Conservation (phyloP, 2,329 filamentous ascomycete genomes). For the Mycosphaerelloides madeirae region DNA sequence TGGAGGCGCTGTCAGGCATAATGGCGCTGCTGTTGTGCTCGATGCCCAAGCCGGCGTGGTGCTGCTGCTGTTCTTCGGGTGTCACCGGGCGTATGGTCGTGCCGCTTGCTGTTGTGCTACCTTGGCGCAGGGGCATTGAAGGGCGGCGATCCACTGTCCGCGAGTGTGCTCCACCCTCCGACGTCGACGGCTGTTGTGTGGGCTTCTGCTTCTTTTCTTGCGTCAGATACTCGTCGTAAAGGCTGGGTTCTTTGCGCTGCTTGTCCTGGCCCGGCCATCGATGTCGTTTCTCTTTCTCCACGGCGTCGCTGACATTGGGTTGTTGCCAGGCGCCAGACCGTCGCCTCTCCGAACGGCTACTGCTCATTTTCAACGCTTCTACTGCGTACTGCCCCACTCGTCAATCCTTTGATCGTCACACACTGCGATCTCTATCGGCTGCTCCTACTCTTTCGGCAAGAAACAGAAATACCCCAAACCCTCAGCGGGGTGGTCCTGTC, state of each 20-base stretch:
- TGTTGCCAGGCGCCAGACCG: conserved; percentile 20
- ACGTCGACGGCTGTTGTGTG: conserved; percentile 6
- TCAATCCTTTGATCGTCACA: background rate
- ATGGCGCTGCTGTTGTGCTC: conserved; percentile 15
- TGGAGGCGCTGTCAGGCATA: conserved; percentile 24
- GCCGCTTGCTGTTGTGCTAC: conserved; percentile 20
- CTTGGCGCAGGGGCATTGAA: conserved; percentile 19
- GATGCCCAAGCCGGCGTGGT: conserved; percentile 11
- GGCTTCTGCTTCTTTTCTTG: conserved; percentile 13
- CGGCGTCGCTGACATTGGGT: conserved; percentile 2
- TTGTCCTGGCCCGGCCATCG: conserved; percentile 18
- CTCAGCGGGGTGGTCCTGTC: conserved; percentile 1
- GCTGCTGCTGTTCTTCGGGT: conserved; percentile 47
- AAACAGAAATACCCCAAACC: background rate
- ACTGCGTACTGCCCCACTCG: background rate
- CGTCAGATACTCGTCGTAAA: conserved; percentile 31
- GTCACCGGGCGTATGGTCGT: conserved; percentile 60
- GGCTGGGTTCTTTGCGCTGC: conserved; percentile 26
- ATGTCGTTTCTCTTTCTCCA: conserved; percentile 13
- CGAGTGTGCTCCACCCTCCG: conserved; percentile 3
- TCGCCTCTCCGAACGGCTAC: conserved; percentile 14
- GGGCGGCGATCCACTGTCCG: conserved; percentile 15
- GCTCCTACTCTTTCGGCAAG: background rate
- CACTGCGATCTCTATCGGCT: too few relatives aligned
- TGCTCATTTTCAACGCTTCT: conserved; percentile 8